phyloP scores from a whole-genome alignment of 495 filamentous ascomycete species.

The Hyphodiscus hymeniophilus region DNA sequence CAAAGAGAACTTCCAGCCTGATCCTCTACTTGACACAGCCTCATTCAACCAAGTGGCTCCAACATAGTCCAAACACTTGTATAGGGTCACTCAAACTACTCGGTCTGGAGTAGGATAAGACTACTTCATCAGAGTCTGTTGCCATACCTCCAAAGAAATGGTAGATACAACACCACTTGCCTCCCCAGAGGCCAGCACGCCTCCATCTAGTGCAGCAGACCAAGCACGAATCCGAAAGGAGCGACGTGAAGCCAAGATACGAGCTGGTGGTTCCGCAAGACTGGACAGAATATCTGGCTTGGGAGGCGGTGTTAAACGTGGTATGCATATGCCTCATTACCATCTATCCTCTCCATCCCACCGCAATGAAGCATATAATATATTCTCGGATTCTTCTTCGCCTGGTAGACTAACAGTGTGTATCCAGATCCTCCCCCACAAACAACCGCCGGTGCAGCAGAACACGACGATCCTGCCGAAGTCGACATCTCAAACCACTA shows the following conservation, averaged over 20 bases:
- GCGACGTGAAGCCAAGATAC: constrained; percentile 83
- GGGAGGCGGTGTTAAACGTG: constrained; percentile 53
- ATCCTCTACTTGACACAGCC: too few species aligned
- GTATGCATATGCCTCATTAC: constrained; percentile 22
- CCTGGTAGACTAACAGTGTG: constrained; percentile 2
- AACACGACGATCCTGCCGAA: constrained; percentile 58
- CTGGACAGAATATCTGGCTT: constrained; percentile 79
- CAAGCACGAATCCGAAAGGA: constrained; percentile 83
- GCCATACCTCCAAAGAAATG: too few species aligned
- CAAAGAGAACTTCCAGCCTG: too few species aligned
- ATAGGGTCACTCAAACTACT: too few species aligned
- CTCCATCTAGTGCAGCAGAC: constrained; percentile 55
- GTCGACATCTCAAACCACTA: constrained; percentile 59
- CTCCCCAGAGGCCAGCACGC: constrained; percentile 18
- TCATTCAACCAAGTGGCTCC: too few species aligned
- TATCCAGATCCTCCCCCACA: constrained; percentile 20
- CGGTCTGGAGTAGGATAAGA: too few species aligned
- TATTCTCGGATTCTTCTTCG: too few species aligned
- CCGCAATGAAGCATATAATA: too few species aligned
- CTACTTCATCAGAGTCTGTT: too few species aligned
- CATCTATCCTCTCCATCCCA: neutral
- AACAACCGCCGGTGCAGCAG: constrained; percentile 1
- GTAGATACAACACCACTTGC: constrained; percentile 16
- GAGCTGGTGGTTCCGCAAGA: constrained; percentile 66
- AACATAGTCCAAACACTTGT: too few species aligned